Percentiles rank a stretch among this genome's conserved stretches.
Evolutionary conservation across 441 rosid genomes (phyloP).

Genomic region (Bruguiera hainesii): DNA sequence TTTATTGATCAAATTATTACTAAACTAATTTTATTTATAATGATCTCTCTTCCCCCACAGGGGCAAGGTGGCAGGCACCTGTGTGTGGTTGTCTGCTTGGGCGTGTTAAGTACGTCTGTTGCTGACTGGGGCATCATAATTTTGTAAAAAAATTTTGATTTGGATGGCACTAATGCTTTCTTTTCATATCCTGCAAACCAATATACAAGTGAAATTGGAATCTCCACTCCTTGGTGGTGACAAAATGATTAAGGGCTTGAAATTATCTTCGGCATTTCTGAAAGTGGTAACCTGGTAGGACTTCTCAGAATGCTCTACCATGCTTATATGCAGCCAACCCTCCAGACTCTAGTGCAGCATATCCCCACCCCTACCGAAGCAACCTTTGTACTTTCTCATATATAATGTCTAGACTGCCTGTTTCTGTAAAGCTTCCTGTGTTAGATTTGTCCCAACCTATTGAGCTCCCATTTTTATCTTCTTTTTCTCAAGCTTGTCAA

Average conservation of each 20-base stretch:
- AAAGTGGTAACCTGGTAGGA: background rate
- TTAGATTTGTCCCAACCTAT: slow-evolving; percentile 54
- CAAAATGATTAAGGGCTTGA: slow-evolving; percentile 5
- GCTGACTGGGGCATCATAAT: background rate
- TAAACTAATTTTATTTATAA: background rate
- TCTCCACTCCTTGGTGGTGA: slow-evolving; percentile 16
- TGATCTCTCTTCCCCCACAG: no score
- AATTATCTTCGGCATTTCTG: slow-evolving; percentile 17
- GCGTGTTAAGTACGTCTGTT: background rate
- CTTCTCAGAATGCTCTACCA: background rate
- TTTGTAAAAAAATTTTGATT: slow-evolving; percentile 8
- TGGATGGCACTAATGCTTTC: slow-evolving; percentile 10
- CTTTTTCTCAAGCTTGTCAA: slow-evolving; percentile 52
- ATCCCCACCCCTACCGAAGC: slow-evolving; percentile 24
- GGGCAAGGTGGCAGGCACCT: no score
- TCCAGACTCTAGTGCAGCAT: slow-evolving; percentile 25
- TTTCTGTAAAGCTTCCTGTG: slow-evolving; percentile 50
- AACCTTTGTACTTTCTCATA: slow-evolving; percentile 10
- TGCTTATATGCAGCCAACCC: slow-evolving; percentile 25
- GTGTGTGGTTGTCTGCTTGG: slow-evolving; percentile 4
- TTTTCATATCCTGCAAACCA: slow-evolving; percentile 14
- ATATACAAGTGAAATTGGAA: slow-evolving; percentile 9
- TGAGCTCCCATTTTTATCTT: slow-evolving; percentile 30
- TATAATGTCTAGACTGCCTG: slow-evolving; percentile 39
- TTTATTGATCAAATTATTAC: background rate